phyloP scores from a whole-genome alignment of 2,329 filamentous ascomycete species.

The Coleophoma cylindrospora region DNA sequence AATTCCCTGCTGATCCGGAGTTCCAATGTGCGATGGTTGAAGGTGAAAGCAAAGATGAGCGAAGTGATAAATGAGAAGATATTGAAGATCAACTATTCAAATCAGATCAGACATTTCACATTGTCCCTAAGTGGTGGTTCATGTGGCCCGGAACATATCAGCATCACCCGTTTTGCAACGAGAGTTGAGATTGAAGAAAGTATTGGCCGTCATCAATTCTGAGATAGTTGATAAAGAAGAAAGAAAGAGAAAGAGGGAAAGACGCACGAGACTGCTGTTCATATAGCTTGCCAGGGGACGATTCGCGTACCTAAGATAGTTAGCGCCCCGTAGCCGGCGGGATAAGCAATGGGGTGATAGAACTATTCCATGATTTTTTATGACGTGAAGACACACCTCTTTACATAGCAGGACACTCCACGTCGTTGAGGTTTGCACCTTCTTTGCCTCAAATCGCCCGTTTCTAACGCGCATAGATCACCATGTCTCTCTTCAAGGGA shows the following conservation, averaged over 20 bases:
- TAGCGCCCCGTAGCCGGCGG: not conserved
- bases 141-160: slow-evolving; percentile 59
- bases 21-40: not conserved
- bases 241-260: slow-evolving; percentile 20
- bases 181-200: slow-evolving; percentile 43
- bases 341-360: not conserved
- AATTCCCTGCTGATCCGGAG: not conserved
- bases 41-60: not conserved
- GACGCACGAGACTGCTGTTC: not conserved
- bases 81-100: slow-evolving; percentile 23
- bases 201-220: slow-evolving; percentile 68
- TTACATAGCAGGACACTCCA: not conserved
- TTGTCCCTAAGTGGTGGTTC: slow-evolving; percentile 62
- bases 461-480: slow-evolving; percentile 7
- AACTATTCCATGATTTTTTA: not conserved
- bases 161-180: slow-evolving; percentile 53
- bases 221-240: slow-evolving; percentile 69
- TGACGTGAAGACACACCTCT: not conserved
- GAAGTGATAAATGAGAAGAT: slow-evolving; percentile 11
- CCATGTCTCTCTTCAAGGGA: slow-evolving; percentile 25
- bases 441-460: not conserved
- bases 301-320: not conserved
- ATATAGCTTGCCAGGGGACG: not conserved
- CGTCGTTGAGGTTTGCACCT: not conserved
- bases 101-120: slow-evolving; percentile 59